These are phyloP conservation scores for Petasospora fabianii DNA, from an alignment of 1,139 yeast species.

Conservation along the genomic window DNA sequence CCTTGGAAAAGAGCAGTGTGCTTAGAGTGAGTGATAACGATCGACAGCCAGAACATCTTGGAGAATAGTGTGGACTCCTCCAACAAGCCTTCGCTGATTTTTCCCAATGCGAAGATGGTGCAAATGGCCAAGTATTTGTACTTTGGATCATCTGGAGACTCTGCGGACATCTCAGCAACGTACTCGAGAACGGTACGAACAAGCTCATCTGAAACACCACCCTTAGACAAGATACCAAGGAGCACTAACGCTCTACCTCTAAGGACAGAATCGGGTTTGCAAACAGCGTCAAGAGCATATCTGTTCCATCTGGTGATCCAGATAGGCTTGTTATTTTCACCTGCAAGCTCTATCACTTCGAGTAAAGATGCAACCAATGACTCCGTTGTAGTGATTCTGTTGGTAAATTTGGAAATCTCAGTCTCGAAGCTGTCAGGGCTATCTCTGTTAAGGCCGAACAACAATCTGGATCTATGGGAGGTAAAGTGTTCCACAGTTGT, in stretches of 20 bases:
- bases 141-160: conserved; percentile 27
- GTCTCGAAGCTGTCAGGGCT: conserved; percentile 36
- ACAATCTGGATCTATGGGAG: conserved; percentile 67
- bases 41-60: conserved; percentile 65
- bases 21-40: conserved; percentile 36
- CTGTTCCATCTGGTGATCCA: conserved; percentile 75
- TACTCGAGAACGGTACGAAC: conserved; percentile 42
- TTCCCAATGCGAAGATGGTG: conserved; percentile 46
- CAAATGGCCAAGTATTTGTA: conserved; percentile 32
- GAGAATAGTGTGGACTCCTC: conserved; percentile 51
- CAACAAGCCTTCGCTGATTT: conserved; percentile 61
- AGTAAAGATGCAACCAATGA: conserved; percentile 60
- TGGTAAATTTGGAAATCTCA: conserved; percentile 43
- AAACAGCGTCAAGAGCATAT: conserved; percentile 63
- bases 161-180: conserved; percentile 29
- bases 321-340: conserved; percentile 42
- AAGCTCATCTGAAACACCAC: conserved; percentile 59
- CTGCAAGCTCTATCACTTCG: conserved; percentile 54
- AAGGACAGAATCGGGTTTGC: conserved; percentile 54
- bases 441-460: conserved; percentile 79
- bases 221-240: conserved; percentile 64
- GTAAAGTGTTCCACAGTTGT: conserved; percentile 57
- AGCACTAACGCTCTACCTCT: conserved; percentile 72
- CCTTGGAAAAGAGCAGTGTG: conserved; percentile 52
- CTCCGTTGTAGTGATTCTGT: conserved; percentile 57